phyloP scores from a whole-genome alignment of 345 rosid species.

The Nasturtium officinale region DNA sequence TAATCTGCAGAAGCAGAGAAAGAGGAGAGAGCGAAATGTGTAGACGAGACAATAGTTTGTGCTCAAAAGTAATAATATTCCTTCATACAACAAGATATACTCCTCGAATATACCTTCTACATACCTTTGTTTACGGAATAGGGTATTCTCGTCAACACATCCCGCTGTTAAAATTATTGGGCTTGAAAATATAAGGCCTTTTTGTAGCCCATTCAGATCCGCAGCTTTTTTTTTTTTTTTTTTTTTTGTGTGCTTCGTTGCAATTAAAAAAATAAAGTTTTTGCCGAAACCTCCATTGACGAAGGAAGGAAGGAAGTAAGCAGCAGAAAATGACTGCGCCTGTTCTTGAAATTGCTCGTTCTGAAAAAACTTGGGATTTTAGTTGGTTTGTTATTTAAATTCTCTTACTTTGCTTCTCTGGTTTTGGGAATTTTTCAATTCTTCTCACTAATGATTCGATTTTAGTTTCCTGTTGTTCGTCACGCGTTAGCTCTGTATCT shows the following conservation, averaged over 20 bases:
- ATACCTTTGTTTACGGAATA: constrained; percentile 12
- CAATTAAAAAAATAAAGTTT: not conserved
- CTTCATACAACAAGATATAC: constrained; percentile 38
- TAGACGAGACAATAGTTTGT: constrained; percentile 22
- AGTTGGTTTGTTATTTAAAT: constrained; percentile 49
- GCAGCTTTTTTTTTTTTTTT: not conserved
- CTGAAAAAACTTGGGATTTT: constrained; percentile 53
- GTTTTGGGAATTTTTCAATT: not conserved
- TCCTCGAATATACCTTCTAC: constrained; percentile 33
- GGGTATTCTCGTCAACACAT: not conserved
- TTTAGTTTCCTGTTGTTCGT: constrained; percentile 3
- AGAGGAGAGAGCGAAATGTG: constrained; percentile 14
- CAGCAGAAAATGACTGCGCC: constrained; percentile 36
- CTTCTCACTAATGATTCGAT: constrained; percentile 5
- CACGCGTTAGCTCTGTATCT: constrained; percentile 3
- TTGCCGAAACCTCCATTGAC: constrained; percentile 20
- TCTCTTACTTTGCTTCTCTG: constrained; percentile 5
- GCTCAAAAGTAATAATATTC: constrained; percentile 45
- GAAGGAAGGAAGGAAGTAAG: constrained; percentile 32
- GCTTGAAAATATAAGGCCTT: constrained; percentile 1
- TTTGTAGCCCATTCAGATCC: constrained; percentile 7
- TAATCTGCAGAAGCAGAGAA: not conserved
- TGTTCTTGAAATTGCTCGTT: constrained; percentile 26
- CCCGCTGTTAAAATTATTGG: not conserved
- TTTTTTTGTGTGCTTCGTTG: not conserved